A percentile compares a stretch with the other conserved stretches of the same genome.
Evolutionary conservation across 208 protist genomes (phyloP).

Genomic region (Hexamita inflata): DNA sequence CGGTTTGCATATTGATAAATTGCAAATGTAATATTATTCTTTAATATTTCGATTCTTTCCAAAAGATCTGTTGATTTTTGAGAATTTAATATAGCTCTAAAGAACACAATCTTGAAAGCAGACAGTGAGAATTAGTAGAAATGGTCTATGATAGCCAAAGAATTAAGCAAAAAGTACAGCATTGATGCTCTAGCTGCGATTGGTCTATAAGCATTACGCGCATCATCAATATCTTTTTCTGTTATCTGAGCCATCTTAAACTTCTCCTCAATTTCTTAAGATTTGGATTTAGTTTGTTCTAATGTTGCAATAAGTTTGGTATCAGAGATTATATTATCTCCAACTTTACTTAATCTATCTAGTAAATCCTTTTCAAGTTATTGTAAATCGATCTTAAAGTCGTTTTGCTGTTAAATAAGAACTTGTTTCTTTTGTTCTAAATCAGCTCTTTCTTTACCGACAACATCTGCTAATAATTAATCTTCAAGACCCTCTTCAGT

Average conservation of each 20-base stretch:
- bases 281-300: conserved; percentile 82
- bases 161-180: conserved; percentile 81
- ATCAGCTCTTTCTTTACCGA: conserved; percentile 84
- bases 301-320: conserved; percentile 78
- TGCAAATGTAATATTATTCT: conserved; percentile 70
- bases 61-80: conserved; percentile 66
- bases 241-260: conserved; percentile 70
- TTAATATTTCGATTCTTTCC: conserved; percentile 70
- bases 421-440: conserved; percentile 76
- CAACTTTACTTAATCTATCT: conserved; percentile 71
- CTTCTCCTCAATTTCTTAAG: conserved; percentile 78
- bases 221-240: conserved; percentile 75
- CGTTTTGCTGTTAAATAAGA: conserved; percentile 83
- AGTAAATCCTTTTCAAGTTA: conserved; percentile 83
- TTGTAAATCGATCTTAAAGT: conserved; percentile 89
- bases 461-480: conserved; percentile 86
- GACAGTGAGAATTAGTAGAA: conserved; percentile 93
- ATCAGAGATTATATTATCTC: conserved; percentile 82
- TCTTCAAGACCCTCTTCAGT: conserved; percentile 84
- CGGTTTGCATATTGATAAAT: conserved; percentile 51
- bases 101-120: conserved; percentile 87
- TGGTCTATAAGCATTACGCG: conserved; percentile 73
- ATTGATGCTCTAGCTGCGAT: conserved; percentile 76
- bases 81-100: conserved; percentile 73
- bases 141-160: conserved; percentile 81